These are phyloP conservation scores for Trametes coccinea DNA, from an alignment of 768 basidiomycete genomes.

Conservation along the genomic window DNA sequence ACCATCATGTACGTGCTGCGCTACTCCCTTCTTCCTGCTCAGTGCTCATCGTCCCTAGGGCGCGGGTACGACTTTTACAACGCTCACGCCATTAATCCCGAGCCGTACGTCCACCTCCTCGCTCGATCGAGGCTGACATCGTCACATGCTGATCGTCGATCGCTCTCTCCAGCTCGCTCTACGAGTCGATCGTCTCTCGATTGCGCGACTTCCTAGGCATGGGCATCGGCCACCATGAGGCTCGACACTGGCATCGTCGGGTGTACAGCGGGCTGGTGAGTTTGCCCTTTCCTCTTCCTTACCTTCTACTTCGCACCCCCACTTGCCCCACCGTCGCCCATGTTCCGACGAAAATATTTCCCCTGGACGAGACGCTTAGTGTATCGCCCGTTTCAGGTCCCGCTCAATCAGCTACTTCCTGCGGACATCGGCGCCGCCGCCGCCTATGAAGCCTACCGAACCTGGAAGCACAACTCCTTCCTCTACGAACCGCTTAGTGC, in stretches of 20 bases:
- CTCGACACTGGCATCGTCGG: constrained; percentile 62
- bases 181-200: constrained; percentile 39
- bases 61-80: constrained; percentile 62
- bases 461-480: constrained; percentile 56
- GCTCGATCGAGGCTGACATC: constrained; percentile 19
- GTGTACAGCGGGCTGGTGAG: constrained; percentile 64
- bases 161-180: constrained; percentile 33
- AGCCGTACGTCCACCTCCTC: constrained; percentile 47
- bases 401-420: constrained; percentile 51
- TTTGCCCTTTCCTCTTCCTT: constrained; percentile 1
- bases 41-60: constrained; percentile 41
- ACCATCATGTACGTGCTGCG: constrained; percentile 48
- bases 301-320: background rate
- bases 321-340: background rate
- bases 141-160: background rate
- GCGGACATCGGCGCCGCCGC: constrained; percentile 73
- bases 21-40: constrained; percentile 34
- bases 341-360: background rate
- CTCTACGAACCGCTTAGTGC: constrained; percentile 58
- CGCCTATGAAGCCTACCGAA: constrained; percentile 74
- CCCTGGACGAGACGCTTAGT: background rate
- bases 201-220: constrained; percentile 27
- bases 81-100: constrained; percentile 56
- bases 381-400: constrained; percentile 40
- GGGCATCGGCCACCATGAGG: constrained; percentile 61